Percentiles rank a stretch among this genome's conserved stretches.
These are phyloP conservation scores for Tilletiaria anomala DNA, from an alignment of 1,284 basidiomycete genomes.

Conservation along the genomic window DNA sequence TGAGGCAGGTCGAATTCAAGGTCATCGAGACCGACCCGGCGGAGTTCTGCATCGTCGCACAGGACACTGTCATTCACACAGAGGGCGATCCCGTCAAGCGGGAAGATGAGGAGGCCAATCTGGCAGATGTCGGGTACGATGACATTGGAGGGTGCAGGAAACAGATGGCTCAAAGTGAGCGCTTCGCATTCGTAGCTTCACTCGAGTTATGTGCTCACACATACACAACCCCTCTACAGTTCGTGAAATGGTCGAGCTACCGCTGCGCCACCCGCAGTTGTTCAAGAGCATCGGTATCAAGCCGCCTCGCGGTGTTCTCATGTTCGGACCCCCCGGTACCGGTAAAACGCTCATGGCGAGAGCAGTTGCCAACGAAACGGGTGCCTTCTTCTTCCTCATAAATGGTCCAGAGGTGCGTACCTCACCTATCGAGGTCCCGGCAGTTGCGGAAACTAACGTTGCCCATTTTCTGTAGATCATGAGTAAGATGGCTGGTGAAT, in stretches of 20 bases:
- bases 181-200: no score
- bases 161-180: constrained; percentile 77
- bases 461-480: constrained; percentile 53
- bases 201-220: neutral
- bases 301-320: constrained; percentile 58
- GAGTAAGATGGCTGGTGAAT: constrained; percentile 99
- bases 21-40: constrained; percentile 79
- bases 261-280: constrained; percentile 91
- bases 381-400: constrained; percentile 99
- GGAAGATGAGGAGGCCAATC: constrained; percentile 93
- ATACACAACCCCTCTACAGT: constrained; percentile 43
- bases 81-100: constrained; percentile 98
- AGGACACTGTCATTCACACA: constrained; percentile 90
- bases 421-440: neutral
- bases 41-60: constrained; percentile 91
- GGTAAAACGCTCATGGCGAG: constrained; percentile 64
- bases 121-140: constrained; percentile 95
- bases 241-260: constrained; percentile 94
- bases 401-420: constrained; percentile 66
- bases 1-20: constrained; percentile 77
- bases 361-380: constrained; percentile 97
- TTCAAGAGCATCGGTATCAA: constrained; percentile 99
- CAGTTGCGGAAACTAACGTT: neutral
- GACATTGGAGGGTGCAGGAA: constrained; percentile 98
- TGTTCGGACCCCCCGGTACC: constrained; percentile 39